phyloP scores from a whole-genome alignment of 768 basidiomycete species.

The Hericium alpestre region DNA sequence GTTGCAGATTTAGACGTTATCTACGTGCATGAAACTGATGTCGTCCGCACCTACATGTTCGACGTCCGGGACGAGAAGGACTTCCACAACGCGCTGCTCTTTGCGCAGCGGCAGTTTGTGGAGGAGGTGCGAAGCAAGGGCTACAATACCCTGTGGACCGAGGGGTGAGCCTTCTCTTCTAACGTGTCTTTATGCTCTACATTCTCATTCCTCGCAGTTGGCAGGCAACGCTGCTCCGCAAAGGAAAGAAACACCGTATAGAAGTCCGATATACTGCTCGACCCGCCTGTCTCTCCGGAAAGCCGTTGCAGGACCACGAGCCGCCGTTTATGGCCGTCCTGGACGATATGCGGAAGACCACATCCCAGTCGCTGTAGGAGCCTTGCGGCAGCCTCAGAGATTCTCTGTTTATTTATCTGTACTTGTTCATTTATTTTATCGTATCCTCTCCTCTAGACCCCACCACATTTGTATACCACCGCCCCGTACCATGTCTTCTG shows the following conservation, averaged over 20 bases:
- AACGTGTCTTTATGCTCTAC: neutral
- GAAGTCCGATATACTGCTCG: slow-evolving; percentile 62
- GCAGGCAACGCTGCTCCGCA: slow-evolving; percentile 55
- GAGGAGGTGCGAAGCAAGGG: slow-evolving; percentile 42
- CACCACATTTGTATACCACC: neutral
- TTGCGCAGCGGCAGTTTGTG: slow-evolving; percentile 56
- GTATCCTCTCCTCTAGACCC: neutral
- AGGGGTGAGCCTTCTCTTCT: slow-evolving; percentile 37
- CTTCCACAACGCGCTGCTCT: slow-evolving; percentile 42
- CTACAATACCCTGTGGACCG: slow-evolving; percentile 53
- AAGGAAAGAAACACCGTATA: slow-evolving; percentile 50
- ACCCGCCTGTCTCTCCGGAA: slow-evolving; percentile 47
- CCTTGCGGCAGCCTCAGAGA: neutral
- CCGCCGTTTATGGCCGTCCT: slow-evolving; percentile 66
- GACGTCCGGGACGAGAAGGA: slow-evolving; percentile 42
- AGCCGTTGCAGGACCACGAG: slow-evolving; percentile 31
- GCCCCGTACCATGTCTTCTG: too few species aligned
- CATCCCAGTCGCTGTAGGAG: neutral
- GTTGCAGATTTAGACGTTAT: slow-evolving; percentile 47
- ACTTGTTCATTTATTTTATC: slow-evolving; percentile 2
- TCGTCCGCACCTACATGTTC: slow-evolving; percentile 53
- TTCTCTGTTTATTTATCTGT: neutral
- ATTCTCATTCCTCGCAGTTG: slow-evolving; percentile 33
- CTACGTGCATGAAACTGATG: slow-evolving; percentile 40
- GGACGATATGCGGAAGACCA: slow-evolving; percentile 23